Conservation (phyloP, 495 filamentous ascomycete species). For the Talaromyces trachyspermus region DNA sequence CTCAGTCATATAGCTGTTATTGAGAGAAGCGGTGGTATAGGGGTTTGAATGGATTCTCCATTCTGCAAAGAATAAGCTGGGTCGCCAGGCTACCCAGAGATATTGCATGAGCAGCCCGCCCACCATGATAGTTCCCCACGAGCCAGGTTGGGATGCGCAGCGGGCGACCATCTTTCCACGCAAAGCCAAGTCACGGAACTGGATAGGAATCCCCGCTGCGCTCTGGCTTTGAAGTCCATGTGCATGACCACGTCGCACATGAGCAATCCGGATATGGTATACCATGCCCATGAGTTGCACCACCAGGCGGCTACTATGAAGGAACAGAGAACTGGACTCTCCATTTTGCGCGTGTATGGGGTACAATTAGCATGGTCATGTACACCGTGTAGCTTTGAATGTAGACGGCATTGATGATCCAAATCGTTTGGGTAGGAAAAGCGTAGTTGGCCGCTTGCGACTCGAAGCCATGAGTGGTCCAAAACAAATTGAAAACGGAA, state of each 20-base stretch:
- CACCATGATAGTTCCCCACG: slow-evolving; percentile 14
- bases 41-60: slow-evolving; percentile 25
- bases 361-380: slow-evolving; percentile 29
- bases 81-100: slow-evolving; percentile 23
- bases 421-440: slow-evolving; percentile 26
- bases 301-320: slow-evolving; percentile 32
- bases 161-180: background rate
- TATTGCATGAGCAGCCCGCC: slow-evolving; percentile 25
- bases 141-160: slow-evolving; percentile 15
- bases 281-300: slow-evolving; percentile 32
- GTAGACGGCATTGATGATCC: slow-evolving; percentile 26
- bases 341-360: slow-evolving; percentile 25
- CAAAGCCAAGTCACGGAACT: slow-evolving; percentile 1
- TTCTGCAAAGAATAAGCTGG: slow-evolving; percentile 18
- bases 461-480: slow-evolving; percentile 17
- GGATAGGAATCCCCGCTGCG: slow-evolving; percentile 12
- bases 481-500: slow-evolving; percentile 31
- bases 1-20: slow-evolving; percentile 11
- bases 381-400: slow-evolving; percentile 31
- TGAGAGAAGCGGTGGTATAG: slow-evolving; percentile 19
- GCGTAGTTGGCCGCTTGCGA: slow-evolving; percentile 22
- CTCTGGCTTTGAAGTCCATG: slow-evolving; percentile 23
- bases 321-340: slow-evolving; percentile 18
- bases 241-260: slow-evolving; percentile 26
- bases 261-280: slow-evolving; percentile 23